phyloP scores from a whole-genome alignment of 1,284 basidiomycete genomes.

The Laetiporus sulphureus region DNA sequence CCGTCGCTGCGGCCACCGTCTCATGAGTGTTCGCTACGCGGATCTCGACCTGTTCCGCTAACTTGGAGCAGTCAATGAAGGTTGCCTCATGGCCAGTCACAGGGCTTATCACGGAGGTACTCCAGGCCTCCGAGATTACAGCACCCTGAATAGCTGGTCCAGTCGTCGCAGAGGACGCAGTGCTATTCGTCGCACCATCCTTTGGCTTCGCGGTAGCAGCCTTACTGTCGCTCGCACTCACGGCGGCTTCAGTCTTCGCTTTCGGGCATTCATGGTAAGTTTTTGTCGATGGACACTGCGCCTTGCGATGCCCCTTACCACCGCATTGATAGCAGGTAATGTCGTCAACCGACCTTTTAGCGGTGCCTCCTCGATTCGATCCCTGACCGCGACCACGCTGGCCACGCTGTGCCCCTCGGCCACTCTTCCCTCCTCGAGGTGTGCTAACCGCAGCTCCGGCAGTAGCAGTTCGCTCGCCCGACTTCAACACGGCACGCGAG shows the following conservation, averaged over 20 bases:
- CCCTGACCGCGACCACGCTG: neutral
- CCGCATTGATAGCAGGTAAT: neutral
- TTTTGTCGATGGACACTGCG: neutral
- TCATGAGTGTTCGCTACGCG: neutral
- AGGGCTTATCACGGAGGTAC: neutral
- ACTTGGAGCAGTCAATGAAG: neutral
- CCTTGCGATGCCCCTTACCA: neutral
- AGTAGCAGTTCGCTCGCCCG: neutral
- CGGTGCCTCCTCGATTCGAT: neutral
- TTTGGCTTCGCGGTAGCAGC: neutral
- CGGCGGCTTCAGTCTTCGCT: neutral
- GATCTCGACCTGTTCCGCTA: neutral
- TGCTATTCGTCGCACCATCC: neutral
- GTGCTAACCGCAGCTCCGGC: neutral
- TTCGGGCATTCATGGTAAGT: neutral
- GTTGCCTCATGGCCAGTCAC: neutral
- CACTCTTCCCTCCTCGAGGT: neutral
- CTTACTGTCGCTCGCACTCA: neutral
- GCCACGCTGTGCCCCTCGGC: neutral
- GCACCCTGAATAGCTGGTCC: neutral
- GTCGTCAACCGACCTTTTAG: neutral
- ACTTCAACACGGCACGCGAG: neutral
- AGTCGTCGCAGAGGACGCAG: neutral
- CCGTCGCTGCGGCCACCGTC: neutral
- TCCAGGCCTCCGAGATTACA: neutral